Evolutionary conservation across 2,329 filamentous ascomycete species (phyloP).

Genomic region (Cercospora sojina): DNA sequence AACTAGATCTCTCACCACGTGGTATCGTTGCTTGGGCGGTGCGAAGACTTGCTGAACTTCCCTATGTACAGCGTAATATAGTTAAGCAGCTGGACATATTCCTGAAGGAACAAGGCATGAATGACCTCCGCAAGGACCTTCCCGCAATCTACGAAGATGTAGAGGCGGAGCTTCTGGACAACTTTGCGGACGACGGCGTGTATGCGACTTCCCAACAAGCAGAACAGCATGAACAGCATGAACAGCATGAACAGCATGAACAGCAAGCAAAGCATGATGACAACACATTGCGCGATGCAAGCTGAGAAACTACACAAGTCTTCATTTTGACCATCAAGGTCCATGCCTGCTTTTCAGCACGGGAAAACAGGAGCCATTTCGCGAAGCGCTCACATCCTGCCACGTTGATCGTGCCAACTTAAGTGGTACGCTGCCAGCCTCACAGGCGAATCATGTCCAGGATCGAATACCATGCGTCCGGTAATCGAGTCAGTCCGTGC

Average conservation of each 20-base stretch:
- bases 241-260: not conserved
- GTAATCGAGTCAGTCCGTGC: no score
- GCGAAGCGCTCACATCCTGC: not conserved
- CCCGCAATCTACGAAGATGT: constrained; percentile 14
- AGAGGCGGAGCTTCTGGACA: constrained; percentile 1
- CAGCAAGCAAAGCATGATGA: not conserved
- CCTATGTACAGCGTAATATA: constrained; percentile 15
- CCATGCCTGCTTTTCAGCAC: not conserved
- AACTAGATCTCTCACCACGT: constrained; percentile 12
- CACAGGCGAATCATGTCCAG: not conserved
- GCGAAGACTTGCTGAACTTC: constrained; percentile 21
- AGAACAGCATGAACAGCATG: not conserved
- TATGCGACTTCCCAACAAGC: not conserved
- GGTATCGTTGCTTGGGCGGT: constrained; percentile 27
- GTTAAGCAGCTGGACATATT: constrained; percentile 16
- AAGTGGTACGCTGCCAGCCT: not conserved
- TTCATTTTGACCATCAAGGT: not conserved
- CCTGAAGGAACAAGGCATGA: constrained; percentile 19
- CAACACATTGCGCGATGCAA: not conserved
- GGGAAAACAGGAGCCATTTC: not conserved
- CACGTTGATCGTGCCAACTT: not conserved
- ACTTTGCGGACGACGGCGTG: not conserved
- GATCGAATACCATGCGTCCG: not conserved
- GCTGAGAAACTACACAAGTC: not conserved
- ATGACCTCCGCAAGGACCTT: constrained; percentile 18